These are phyloP conservation scores for Talaromyces thailandensis DNA, from an alignment of 495 filamentous ascomycete species.

Conservation along the genomic window DNA sequence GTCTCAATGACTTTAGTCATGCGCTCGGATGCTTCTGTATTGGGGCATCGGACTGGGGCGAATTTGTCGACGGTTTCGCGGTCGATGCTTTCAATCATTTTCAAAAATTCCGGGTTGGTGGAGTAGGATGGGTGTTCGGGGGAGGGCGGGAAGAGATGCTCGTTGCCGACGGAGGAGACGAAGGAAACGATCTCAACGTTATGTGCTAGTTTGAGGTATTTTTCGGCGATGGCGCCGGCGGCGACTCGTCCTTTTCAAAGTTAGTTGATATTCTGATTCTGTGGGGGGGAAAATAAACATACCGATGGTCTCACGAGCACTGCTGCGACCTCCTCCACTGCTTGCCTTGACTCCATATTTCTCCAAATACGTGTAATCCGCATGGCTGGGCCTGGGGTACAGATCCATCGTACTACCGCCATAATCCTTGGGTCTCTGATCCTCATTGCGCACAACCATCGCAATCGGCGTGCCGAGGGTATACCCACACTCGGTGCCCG, in stretches of 20 bases:
- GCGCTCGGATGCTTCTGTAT: constrained; percentile 47
- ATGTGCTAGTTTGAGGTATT: constrained; percentile 74
- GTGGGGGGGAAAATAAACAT: constrained; percentile 7
- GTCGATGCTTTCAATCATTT: constrained; percentile 63
- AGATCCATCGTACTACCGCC: constrained; percentile 82
- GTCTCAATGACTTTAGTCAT: constrained; percentile 79
- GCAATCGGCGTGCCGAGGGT: constrained; percentile 91
- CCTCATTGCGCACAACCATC: constrained; percentile 81
- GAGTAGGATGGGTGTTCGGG: constrained; percentile 59
- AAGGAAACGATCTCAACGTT: constrained; percentile 89
- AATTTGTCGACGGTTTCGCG: constrained; percentile 74
- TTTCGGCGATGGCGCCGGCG: constrained; percentile 92
- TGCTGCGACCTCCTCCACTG: constrained; percentile 85
- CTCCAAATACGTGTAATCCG: constrained; percentile 93
- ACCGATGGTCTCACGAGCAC: constrained; percentile 90
- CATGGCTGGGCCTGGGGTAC: constrained; percentile 87
- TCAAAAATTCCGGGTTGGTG: constrained; percentile 78
- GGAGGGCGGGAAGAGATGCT: constrained; percentile 79
- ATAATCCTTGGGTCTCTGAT: constrained; percentile 93
- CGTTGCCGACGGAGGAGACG: constrained; percentile 73
- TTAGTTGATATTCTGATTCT: constrained; percentile 11
- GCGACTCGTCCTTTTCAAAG: constrained; percentile 61
- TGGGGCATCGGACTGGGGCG: constrained; percentile 80
- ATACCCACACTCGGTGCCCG: constrained; percentile 85
- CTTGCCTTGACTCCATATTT: constrained; percentile 96